phyloP scores from a whole-genome alignment of 2,329 filamentous ascomycete species.

The Monilinia aucupariae region DNA sequence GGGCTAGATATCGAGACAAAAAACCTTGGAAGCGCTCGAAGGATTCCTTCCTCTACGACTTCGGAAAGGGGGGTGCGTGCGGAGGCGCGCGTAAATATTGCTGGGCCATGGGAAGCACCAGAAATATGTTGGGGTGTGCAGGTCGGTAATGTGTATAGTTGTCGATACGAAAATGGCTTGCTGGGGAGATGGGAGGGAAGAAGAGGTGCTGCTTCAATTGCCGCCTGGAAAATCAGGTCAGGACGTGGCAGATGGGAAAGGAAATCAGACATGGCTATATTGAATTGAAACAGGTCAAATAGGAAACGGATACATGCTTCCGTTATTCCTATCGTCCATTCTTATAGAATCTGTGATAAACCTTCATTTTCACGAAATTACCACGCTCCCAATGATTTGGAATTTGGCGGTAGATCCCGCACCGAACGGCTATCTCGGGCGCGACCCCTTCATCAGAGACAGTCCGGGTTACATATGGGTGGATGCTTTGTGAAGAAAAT shows the following conservation, averaged over 20 bases:
- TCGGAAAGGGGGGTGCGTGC: constrained; percentile 10
- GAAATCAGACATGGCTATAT: neutral
- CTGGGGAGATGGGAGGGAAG: neutral
- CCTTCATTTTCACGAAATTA: neutral
- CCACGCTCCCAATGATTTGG: neutral
- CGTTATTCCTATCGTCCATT: neutral
- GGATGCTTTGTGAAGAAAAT: constrained; percentile 15
- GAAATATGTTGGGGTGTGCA: neutral
- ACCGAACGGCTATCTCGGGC: constrained; percentile 14
- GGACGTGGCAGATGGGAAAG: neutral
- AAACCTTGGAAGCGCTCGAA: neutral
- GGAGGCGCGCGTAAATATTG: neutral
- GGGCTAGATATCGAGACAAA: neutral
- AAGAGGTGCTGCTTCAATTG: constrained; percentile 4
- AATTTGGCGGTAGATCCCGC: constrained; percentile 9
- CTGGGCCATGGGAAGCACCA: neutral
- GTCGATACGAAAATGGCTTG: constrained; percentile 11
- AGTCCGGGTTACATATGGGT: constrained; percentile 6
- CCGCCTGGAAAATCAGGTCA: constrained; percentile 3
- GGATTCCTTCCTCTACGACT: constrained; percentile 16
- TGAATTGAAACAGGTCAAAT: neutral
- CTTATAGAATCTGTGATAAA: neutral
- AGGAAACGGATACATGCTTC: neutral
- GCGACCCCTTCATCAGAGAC: constrained; percentile 2
- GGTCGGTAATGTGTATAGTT: neutral